A percentile compares a stretch with the other conserved stretches of the same genome.
These are phyloP conservation scores for Phaeophleospora eucalypticola DNA, from an alignment of 2,329 filamentous ascomycete genomes.

Conservation along the genomic window DNA sequence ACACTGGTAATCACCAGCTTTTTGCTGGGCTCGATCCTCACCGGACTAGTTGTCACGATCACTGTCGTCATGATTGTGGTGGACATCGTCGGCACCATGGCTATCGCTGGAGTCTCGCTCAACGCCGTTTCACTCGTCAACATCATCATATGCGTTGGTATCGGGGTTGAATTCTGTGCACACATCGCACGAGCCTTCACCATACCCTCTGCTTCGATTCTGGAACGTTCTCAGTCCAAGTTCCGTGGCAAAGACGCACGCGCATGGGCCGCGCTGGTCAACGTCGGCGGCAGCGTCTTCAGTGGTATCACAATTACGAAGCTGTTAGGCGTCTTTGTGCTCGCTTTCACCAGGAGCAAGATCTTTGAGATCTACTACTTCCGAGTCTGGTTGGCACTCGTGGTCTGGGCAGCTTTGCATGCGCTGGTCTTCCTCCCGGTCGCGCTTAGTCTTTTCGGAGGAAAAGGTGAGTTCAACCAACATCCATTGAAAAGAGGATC, in stretches of 20 bases:
- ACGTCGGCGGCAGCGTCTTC: conserved; percentile 91
- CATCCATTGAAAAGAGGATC: not conserved
- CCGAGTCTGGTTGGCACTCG: conserved; percentile 88
- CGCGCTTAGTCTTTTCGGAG: conserved; percentile 77
- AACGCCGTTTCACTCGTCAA: conserved; percentile 97
- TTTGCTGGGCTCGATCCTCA: conserved; percentile 78
- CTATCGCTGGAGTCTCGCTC: conserved; percentile 77
- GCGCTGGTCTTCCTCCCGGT: conserved; percentile 90
- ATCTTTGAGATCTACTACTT: conserved; percentile 99
- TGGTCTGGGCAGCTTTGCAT: conserved; percentile 82
- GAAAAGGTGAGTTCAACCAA: conserved; percentile 56
- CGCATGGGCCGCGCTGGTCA: conserved; percentile 88
- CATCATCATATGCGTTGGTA: conserved; percentile 93
- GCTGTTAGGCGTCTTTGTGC: conserved; percentile 81
- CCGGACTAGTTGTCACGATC: conserved; percentile 74
- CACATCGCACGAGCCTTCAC: conserved; percentile 95
- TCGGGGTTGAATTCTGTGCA: conserved; percentile 94
- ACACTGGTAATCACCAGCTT: conserved; percentile 77
- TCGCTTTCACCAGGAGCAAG: conserved; percentile 94
- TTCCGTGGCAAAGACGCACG: conserved; percentile 80
- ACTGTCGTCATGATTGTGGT: conserved; percentile 92
- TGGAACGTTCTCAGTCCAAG: conserved; percentile 70
- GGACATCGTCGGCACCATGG: conserved; percentile 95
- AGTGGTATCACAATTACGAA: conserved; percentile 96
- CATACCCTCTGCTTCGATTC: conserved; percentile 77